Conservation (phyloP, 2,329 filamentous ascomycete species). For the Neopestalotiopsis sp. region DNA sequence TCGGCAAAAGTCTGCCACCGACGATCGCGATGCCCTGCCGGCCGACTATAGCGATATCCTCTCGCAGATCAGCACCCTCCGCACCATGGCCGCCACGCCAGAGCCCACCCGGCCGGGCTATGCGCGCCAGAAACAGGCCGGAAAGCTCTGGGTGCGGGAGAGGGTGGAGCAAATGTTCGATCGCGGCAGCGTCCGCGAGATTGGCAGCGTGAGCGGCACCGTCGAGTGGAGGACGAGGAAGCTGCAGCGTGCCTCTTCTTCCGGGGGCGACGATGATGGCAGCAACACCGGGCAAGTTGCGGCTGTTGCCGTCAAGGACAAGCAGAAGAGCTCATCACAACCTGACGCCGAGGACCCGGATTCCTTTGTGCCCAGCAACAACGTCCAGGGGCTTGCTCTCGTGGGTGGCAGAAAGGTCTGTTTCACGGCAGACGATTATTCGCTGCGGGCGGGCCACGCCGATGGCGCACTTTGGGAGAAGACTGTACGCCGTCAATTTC, state of each 20-base stretch:
- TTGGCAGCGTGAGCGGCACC: slow-evolving; percentile 65
- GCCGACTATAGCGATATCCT: slow-evolving; percentile 68
- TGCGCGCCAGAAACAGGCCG: slow-evolving; percentile 65
- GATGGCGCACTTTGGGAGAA: slow-evolving; percentile 64
- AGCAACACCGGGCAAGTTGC: no score
- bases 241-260: slow-evolving; percentile 33
- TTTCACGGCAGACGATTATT: slow-evolving; percentile 70
- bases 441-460: slow-evolving; percentile 66
- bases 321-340: slow-evolving; percentile 36
- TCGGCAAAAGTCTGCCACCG: not conserved
- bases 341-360: slow-evolving; percentile 42
- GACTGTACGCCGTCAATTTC: slow-evolving; percentile 38
- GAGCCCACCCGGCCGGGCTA: slow-evolving; percentile 61
- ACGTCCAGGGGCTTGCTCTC: slow-evolving; percentile 64
- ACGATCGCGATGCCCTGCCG: slow-evolving; percentile 43
- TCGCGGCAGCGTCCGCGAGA: slow-evolving; percentile 59
- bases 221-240: slow-evolving; percentile 58
- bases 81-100: slow-evolving; percentile 59
- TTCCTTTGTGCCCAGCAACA: slow-evolving; percentile 64
- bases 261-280: slow-evolving; percentile 39
- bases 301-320: slow-evolving; percentile 38
- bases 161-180: slow-evolving; percentile 65
- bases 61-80: slow-evolving; percentile 57
- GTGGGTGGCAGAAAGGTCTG: slow-evolving; percentile 59
- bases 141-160: slow-evolving; percentile 70